A percentile compares a stretch with the other conserved stretches of the same genome.
phyloP scores from a whole-genome alignment of 352 stramenopile genomes.

The Phytophthora rubi region DNA sequence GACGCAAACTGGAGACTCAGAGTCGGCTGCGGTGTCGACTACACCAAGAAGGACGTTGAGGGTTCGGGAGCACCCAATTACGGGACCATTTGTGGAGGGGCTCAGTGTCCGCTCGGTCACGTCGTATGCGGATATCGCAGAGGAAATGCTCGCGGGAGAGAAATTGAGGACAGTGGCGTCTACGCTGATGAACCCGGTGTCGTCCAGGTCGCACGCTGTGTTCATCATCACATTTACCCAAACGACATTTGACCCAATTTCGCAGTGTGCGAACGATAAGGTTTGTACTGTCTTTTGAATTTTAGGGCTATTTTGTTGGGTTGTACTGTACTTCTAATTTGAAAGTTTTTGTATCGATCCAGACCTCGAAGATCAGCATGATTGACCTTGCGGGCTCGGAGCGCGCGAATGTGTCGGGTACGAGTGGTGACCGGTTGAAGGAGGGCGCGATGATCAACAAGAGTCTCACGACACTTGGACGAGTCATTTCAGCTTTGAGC shows the following conservation, averaged over 20 bases:
- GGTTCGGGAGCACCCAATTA: conserved; percentile 84
- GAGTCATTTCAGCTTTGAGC: conserved; percentile 88
- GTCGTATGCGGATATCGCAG: conserved; percentile 82
- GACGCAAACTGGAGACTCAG: conserved; percentile 13
- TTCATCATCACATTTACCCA: conserved; percentile 96
- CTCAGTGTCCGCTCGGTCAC: conserved; percentile 70
- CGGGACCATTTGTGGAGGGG: conserved; percentile 85
- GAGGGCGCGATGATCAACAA: conserved; percentile 94
- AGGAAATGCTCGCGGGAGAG: conserved; percentile 89
- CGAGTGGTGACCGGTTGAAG: conserved; percentile 88
- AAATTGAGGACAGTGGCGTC: conserved; percentile 94
- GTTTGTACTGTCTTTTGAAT: conserved; percentile 25
- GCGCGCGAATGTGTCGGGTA: conserved; percentile 79
- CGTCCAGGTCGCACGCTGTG: conserved; percentile 95
- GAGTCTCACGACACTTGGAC: conserved; percentile 88
- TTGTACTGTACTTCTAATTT: not conserved
- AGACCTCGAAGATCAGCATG: conserved; percentile 89
- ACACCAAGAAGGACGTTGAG: conserved; percentile 47
- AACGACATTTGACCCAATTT: conserved; percentile 66
- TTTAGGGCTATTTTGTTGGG: not conserved
- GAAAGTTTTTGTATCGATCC: not conserved
- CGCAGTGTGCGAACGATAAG: conserved; percentile 72
- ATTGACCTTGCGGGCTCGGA: conserved; percentile 88
- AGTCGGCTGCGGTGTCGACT: conserved; percentile 2
- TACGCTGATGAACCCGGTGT: conserved; percentile 97